Conservation (phyloP, 768 basidiomycete species). For the Xerocomus brunneocitrinus region DNA sequence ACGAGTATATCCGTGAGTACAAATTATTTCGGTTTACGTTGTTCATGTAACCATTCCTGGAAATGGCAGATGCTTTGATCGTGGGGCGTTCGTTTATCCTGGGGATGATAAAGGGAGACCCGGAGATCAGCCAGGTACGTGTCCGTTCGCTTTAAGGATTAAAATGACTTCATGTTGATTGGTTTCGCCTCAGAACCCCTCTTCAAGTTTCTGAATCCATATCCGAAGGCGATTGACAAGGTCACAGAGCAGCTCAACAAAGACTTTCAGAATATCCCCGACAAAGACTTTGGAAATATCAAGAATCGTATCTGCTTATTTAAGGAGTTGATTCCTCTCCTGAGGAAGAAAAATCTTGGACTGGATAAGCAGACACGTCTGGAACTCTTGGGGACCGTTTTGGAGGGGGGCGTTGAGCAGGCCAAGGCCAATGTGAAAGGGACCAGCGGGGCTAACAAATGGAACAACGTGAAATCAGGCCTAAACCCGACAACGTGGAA, state of each 20-base stretch:
- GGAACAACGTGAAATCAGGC: too few relatives aligned
- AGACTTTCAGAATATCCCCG: constrained; percentile 3
- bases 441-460: too few relatives aligned
- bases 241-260: neutral
- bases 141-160: neutral
- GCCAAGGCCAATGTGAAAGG: neutral
- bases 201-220: neutral
- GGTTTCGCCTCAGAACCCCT: constrained; percentile 6
- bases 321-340: neutral
- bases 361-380: neutral
- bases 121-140: constrained; percentile 5
- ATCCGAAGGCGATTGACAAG: constrained; percentile 13
- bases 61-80: constrained; percentile 15
- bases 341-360: neutral
- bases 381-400: constrained; percentile 1
- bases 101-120: neutral
- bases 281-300: constrained; percentile 4
- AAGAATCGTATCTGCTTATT: constrained; percentile 17
- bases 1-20: constrained; percentile 23
- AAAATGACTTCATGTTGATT: neutral
- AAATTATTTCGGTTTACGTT: neutral
- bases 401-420: constrained; percentile 5
- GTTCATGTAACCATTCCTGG: neutral
- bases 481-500: neutral
- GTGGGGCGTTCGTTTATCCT: constrained; percentile 5